These are phyloP conservation scores for Apiotrichum brassicae DNA, from an alignment of 1,284 basidiomycete genomes.

Conservation along the genomic window DNA sequence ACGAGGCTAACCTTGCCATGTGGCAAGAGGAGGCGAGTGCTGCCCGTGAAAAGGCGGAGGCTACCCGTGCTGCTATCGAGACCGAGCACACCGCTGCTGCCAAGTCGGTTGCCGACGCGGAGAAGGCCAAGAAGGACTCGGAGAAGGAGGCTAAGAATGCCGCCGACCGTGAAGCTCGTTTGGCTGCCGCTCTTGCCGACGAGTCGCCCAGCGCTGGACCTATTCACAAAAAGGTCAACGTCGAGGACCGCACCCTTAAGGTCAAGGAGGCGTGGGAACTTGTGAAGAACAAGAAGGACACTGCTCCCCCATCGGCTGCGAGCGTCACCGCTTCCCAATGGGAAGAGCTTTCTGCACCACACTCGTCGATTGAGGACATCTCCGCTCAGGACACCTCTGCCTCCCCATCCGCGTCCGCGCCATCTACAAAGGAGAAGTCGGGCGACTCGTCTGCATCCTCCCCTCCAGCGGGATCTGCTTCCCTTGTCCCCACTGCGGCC, in stretches of 20 bases:
- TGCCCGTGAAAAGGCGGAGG: conserved; percentile 66
- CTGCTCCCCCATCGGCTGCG: conserved; percentile 17
- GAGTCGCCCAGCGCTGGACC: conserved; percentile 4
- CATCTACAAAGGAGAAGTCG: conserved; percentile 6
- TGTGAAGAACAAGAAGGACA: conserved; percentile 45
- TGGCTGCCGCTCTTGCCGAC: conserved; percentile 13
- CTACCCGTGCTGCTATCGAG: conserved; percentile 66
- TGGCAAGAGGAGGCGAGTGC: conserved; percentile 71
- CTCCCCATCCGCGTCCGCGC: conserved; percentile 4
- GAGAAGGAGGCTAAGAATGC: conserved; percentile 24
- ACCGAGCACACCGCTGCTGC: conserved; percentile 31
- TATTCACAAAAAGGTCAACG: conserved; percentile 4
- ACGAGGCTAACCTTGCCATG: conserved; percentile 60
- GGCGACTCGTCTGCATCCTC: not conserved
- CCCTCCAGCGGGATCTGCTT: not conserved
- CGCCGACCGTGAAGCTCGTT: conserved; percentile 21
- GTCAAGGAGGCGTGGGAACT: conserved; percentile 55
- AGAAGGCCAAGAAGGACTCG: conserved; percentile 17
- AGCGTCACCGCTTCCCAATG: conserved; percentile 36
- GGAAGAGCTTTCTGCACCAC: conserved; percentile 35
- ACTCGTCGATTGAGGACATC: conserved; percentile 28
- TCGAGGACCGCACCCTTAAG: conserved; percentile 41
- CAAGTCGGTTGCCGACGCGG: conserved; percentile 19
- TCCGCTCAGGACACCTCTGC: conserved; percentile 21
- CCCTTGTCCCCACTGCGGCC: not conserved